Conservation (phyloP, 306 rosid species). For the Pterocarpus macrocarpus region DNA sequence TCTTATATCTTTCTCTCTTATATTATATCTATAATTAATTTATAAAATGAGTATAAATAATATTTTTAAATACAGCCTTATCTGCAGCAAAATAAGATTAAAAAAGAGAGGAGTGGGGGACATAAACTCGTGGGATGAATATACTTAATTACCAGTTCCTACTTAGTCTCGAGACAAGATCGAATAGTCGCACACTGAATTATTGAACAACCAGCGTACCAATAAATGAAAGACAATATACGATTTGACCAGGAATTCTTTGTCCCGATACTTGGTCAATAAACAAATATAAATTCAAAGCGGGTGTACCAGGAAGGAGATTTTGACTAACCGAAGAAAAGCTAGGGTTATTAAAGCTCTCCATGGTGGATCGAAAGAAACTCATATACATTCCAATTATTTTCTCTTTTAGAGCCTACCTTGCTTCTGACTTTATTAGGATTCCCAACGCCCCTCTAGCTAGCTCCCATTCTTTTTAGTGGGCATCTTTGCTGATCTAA, state of each 20-base stretch:
- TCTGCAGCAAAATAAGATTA: too few species aligned
- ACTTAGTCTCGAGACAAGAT: too few species aligned
- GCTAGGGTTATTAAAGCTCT: neutral
- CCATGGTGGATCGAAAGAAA: slow-evolving; percentile 2
- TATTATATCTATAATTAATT: too few species aligned
- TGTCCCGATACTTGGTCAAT: slow-evolving; percentile 17
- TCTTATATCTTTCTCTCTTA: too few species aligned
- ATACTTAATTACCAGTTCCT: too few species aligned
- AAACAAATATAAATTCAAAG: slow-evolving; percentile 5
- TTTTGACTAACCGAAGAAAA: too few species aligned
- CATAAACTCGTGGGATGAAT: neutral
- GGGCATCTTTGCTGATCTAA: slow-evolving; percentile 49
- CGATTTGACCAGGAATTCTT: slow-evolving; percentile 24
- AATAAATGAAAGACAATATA: neutral
- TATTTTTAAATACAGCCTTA: too few species aligned
- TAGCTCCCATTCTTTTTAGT: slow-evolving; percentile 43
- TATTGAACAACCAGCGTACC: neutral
- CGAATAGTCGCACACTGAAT: too few species aligned
- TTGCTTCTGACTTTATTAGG: slow-evolving; percentile 47
- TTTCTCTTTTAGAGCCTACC: slow-evolving; percentile 31
- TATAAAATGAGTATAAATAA: too few species aligned
- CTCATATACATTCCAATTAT: slow-evolving; percentile 1
- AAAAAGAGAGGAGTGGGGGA: neutral
- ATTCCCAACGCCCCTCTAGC: slow-evolving; percentile 36
- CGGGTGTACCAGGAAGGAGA: too few species aligned